Conservation (phyloP, 139 green algal genomes). For the Astrephomene gubernaculifera region DNA sequence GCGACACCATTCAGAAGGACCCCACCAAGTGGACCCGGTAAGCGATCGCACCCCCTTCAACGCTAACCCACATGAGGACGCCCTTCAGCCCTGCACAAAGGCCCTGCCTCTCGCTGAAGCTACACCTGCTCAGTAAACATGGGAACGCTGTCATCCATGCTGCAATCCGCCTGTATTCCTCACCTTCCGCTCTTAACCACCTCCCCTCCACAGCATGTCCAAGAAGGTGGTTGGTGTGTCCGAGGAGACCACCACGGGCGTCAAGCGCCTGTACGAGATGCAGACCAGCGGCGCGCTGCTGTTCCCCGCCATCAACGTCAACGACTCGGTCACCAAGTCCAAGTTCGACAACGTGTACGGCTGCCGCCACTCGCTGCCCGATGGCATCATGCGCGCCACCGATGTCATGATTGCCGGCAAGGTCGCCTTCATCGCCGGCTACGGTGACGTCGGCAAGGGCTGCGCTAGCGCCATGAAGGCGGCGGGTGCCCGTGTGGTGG, state of each 20-base stretch:
- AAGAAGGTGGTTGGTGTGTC: constrained; percentile 91
- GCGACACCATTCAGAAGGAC: constrained; percentile 78
- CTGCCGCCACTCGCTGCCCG: constrained; percentile 99
- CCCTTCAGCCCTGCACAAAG: too few relatives aligned
- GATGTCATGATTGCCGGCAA: constrained; percentile 97
- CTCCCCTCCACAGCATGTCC: constrained; percentile 87
- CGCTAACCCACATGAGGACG: too few relatives aligned
- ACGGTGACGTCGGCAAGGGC: constrained; percentile 99
- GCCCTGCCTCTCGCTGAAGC: too few relatives aligned
- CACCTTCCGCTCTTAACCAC: too few relatives aligned
- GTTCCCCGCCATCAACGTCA: constrained; percentile 99
- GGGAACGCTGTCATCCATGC: too few relatives aligned
- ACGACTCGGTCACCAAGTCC: constrained; percentile 99
- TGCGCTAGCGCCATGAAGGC: constrained; percentile 97
- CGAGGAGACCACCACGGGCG: constrained; percentile 99
- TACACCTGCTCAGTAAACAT: too few relatives aligned
- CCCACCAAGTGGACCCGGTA: constrained; percentile 44
- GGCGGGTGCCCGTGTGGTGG: constrained; percentile 90
- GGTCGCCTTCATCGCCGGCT: constrained; percentile 87
- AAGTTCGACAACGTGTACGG: constrained; percentile 99
- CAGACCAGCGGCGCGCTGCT: constrained; percentile 88
- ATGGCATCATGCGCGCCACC: constrained; percentile 99
- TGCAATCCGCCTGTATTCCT: too few relatives aligned
- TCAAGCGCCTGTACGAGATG: constrained; percentile 99
- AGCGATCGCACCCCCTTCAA: too few relatives aligned